These are phyloP conservation scores for Fusarium stilboides DNA, from an alignment of 2,329 filamentous ascomycete genomes.

Conservation along the genomic window DNA sequence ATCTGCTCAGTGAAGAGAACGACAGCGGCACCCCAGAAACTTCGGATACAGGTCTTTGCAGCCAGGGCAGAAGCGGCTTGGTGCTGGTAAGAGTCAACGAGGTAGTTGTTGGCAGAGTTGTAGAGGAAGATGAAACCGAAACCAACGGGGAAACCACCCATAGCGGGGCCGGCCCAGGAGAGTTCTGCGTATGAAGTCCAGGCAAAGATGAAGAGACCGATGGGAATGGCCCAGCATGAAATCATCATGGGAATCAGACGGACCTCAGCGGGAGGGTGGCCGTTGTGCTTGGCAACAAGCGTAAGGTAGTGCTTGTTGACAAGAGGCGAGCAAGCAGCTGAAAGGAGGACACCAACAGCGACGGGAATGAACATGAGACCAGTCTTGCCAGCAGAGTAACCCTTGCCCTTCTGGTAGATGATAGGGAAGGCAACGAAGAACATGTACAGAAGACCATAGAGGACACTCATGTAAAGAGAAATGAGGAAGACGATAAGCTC, in stretches of 20 bases:
- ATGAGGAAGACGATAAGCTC: slow-evolving; percentile 91
- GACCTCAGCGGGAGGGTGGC: slow-evolving; percentile 81
- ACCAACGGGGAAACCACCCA: slow-evolving; percentile 80
- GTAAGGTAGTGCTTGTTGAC: slow-evolving; percentile 87
- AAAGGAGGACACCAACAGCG: slow-evolving; percentile 80
- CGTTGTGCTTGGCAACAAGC: slow-evolving; percentile 73
- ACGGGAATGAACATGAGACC: slow-evolving; percentile 91
- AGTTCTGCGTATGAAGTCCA: slow-evolving; percentile 75
- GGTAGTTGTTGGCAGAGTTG: slow-evolving; percentile 83
- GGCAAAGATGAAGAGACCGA: slow-evolving; percentile 72
- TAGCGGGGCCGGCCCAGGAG: slow-evolving; percentile 79
- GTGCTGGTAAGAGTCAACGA: slow-evolving; percentile 74
- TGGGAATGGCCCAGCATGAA: slow-evolving; percentile 79
- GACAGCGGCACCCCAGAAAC: slow-evolving; percentile 83
- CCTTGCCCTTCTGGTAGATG: slow-evolving; percentile 85
- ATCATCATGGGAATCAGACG: slow-evolving; percentile 88
- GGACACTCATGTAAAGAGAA: slow-evolving; percentile 86
- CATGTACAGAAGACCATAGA: slow-evolving; percentile 83
- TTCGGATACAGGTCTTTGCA: slow-evolving; percentile 84
- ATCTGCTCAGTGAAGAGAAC: slow-evolving; percentile 88
- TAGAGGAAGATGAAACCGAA: slow-evolving; percentile 90
- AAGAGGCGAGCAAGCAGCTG: slow-evolving; percentile 76
- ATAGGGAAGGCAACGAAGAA: slow-evolving; percentile 80
- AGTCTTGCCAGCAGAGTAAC: slow-evolving; percentile 79
- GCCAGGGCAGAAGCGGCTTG: slow-evolving; percentile 87